Percentiles rank a stretch among this genome's conserved stretches.
Evolutionary conservation across 2,329 filamentous ascomycete species (phyloP).

Genomic region (Monilinia aucupariae): DNA sequence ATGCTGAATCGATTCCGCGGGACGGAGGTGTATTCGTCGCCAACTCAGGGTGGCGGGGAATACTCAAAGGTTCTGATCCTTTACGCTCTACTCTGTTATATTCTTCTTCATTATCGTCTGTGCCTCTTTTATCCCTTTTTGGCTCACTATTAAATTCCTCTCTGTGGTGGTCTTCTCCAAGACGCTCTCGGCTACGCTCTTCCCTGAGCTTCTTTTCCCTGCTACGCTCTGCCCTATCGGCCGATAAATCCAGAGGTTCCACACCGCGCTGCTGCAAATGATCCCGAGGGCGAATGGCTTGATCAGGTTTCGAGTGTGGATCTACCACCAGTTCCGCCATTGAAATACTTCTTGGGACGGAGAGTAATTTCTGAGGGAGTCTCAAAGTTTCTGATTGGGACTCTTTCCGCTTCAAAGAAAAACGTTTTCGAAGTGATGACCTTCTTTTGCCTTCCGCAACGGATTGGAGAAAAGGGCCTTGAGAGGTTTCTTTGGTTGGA

Average conservation of each 20-base stretch:
- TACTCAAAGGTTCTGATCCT: background rate
- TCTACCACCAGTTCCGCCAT: slow-evolving; percentile 15
- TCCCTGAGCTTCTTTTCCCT: slow-evolving; percentile 7
- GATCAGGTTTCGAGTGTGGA: slow-evolving; percentile 20
- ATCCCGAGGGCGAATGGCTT: slow-evolving; percentile 10
- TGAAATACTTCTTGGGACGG: slow-evolving; percentile 10
- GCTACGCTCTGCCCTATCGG: background rate
- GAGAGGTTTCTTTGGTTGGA: background rate
- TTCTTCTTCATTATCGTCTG: background rate
- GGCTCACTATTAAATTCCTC: background rate
- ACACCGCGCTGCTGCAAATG: background rate
- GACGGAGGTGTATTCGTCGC: slow-evolving; percentile 27
- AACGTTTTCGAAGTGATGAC: slow-evolving; percentile 31
- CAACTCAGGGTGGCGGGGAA: slow-evolving; percentile 19
- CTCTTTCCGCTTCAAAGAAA: slow-evolving; percentile 32
- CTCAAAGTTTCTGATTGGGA: slow-evolving; percentile 18
- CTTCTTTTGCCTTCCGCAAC: slow-evolving; percentile 25
- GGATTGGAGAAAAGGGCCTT: slow-evolving; percentile 11
- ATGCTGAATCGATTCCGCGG: slow-evolving; percentile 34
- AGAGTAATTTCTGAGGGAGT: background rate
- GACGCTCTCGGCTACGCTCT: background rate
- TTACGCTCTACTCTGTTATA: background rate
- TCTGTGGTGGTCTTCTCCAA: background rate
- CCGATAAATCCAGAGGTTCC: slow-evolving; percentile 7
- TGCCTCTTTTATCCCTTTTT: background rate